Evolutionary conservation across 164 flowering plant species (phyloP), one percentile per base, ranked within the genome.

Genomic region (Aristolochia californica): DNA sequence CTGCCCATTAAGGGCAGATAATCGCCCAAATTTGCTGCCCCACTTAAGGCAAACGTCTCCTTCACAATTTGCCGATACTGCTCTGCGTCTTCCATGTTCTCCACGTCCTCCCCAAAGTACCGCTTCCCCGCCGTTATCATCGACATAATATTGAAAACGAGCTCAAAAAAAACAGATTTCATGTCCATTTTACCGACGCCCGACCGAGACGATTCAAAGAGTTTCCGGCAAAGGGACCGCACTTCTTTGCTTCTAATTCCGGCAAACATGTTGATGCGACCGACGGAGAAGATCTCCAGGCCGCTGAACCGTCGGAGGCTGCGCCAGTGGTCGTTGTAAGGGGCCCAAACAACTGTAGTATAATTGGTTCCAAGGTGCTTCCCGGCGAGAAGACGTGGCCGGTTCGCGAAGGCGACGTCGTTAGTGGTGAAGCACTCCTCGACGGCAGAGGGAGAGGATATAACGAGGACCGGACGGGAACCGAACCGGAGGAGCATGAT

Each of bases 321-420:
- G 15, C 70, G 57, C 74, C 70, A 66, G 26, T 54, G 67, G 11
- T 61, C 26, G 13, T 70, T 67, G 14, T 66, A 70, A 17, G 61
- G 44, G 2, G 69, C 47, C 43, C 26, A 66, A 5, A 11, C 49
- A 4, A 66, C 0, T 11, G 53, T 24, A 24, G 64, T 58, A 43
- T 58, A 65, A 25, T 70, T 55, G 61, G 38, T 58, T 49, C 63
- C 56, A 21, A 72, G 57, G 44, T 62, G 56, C 25, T 50, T 62
- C 5, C 63, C 44, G 7, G 68, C 53, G 43, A 70, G 50, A 8
- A 68, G 38, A 12, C 59, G 72, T 34, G 76, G 76, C 8, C 79
- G 72, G 57, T 67, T 62, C 7, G 79, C 74, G 43, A 75, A 72
- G 30, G 48, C 26, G 30, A 59, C 28, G 51, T 75, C 79, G 52